Base-by-base conservation (phyloP, 805 yeast genomes). In the Pichia insulana region DNA sequence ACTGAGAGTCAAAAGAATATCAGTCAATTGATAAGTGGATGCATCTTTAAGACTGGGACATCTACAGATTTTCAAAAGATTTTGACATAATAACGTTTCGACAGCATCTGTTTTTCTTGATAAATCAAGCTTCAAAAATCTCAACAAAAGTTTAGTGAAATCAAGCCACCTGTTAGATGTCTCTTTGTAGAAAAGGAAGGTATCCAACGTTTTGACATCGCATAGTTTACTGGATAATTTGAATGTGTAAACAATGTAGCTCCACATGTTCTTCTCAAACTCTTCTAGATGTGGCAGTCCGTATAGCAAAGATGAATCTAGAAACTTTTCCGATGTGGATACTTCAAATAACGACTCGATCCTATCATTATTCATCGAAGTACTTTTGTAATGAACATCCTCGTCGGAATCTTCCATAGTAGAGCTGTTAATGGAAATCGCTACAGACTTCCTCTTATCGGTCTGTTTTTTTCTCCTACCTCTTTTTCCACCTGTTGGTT, bases 111-210 rank as follows among this genome's bases (percentile, higher is more conserved):
- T 15, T 16, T 19, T 16, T 20, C 28, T 20, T 12, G 8, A 11
- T 7, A 43, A 20, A 19, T 43, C 43, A 19, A 43, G 18, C 13
- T 25, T 32, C 37, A 43, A 36, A n/a, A 31, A 43, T 32, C 28
- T 26, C 3, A 36, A 4, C 2, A 39, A 4, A 1, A 39, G 31
- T n/a, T 43, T 35, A 2, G 39, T 18, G 30, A 43, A 43, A 17
- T 43, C 46, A 28, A 42, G 36, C 46, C 46, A 43, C 13, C 43
- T 43, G 39, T 6, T 16, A 42, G 43, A 43, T 12, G 46, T 43
- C 32, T 43, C 40, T 9, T 2, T 6, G 16, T 43, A 43, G n/a
- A 26, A 13, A n/a, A 34, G 34, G 33, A 35, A 43, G 18, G 46
- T 36, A 12, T 43, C 43, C 0, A 34, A 25, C 20, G 38, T 39